Evolutionary conservation across 108 stramenopile genomes (phyloP).

Genomic region (Nitzschia sp.): DNA sequence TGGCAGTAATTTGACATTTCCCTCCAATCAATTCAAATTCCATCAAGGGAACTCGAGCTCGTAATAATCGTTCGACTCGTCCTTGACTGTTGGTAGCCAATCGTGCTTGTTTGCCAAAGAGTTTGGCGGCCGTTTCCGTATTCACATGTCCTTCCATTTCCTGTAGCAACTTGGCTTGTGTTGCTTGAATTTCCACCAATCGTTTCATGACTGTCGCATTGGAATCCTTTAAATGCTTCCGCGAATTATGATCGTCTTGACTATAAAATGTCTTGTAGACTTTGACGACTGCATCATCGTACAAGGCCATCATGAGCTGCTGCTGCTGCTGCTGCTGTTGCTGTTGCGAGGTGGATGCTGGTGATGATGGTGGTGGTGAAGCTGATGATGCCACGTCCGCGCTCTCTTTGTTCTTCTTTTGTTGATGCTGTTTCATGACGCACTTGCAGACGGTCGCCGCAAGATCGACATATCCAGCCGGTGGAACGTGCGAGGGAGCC

Average conservation of each 20-base stretch:
- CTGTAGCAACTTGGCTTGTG: not conserved
- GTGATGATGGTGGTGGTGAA: too few relatives aligned
- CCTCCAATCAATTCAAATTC: constrained; percentile 14
- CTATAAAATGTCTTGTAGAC: constrained; percentile 14
- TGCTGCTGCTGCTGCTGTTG: not conserved
- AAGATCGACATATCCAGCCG: not conserved
- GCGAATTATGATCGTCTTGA: constrained; percentile 5
- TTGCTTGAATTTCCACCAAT: constrained; percentile 10
- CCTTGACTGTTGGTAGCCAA: constrained; percentile 6
- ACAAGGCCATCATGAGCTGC: not conserved
- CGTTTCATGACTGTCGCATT: constrained; percentile 7
- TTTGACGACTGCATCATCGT: constrained; percentile 3
- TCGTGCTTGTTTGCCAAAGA: constrained; percentile 6
- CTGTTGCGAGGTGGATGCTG: too few relatives aligned
- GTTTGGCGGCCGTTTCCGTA: constrained; percentile 1
- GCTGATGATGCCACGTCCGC: too few relatives aligned
- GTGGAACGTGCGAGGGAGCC: not conserved
- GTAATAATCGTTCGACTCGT: not conserved
- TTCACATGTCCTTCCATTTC: constrained; percentile 1
- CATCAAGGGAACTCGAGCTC: constrained; percentile 7
- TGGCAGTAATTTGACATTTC: constrained; percentile 7
- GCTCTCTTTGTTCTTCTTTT: too few relatives aligned
- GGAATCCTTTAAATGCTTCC: constrained; percentile 4
- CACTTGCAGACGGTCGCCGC: not conserved
- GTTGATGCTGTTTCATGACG: too few relatives aligned